These are phyloP conservation scores for Torulaspora pretoriensis DNA, from an alignment of 1,139 yeast genomes.

Conservation along the genomic window DNA sequence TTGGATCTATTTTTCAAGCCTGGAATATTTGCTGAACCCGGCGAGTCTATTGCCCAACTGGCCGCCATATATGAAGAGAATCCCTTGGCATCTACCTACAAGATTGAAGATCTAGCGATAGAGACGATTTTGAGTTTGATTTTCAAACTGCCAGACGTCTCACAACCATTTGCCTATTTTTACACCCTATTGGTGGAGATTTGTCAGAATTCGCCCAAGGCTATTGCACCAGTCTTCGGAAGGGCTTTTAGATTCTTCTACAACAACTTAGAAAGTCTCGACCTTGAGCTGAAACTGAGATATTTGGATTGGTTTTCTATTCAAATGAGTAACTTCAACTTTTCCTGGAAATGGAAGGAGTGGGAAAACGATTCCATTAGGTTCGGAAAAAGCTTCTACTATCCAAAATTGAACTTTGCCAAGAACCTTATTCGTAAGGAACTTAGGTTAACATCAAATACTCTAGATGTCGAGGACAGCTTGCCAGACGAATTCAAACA, in stretches of 20 bases:
- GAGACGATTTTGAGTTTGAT: constrained; percentile 78
- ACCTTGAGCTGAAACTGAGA: constrained; percentile 68
- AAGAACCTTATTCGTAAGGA: constrained; percentile 80
- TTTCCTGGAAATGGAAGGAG: constrained; percentile 98
- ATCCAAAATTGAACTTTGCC: constrained; percentile 73
- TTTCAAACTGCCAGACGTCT: constrained; percentile 65
- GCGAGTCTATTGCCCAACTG: constrained; percentile 74
- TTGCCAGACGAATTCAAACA: constrained; percentile 69
- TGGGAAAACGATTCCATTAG: constrained; percentile 64
- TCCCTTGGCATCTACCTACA: constrained; percentile 62
- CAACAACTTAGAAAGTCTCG: constrained; percentile 60
- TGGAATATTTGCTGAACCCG: constrained; percentile 75
- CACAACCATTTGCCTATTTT: constrained; percentile 71
- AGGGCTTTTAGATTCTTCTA: constrained; percentile 86
- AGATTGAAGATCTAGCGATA: constrained; percentile 84
- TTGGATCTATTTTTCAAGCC: constrained; percentile 70
- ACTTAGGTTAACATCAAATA: constrained; percentile 65
- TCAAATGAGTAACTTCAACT: constrained; percentile 89
- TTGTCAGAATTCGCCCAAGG: constrained; percentile 79
- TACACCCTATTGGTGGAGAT: constrained; percentile 85
- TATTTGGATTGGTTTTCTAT: constrained; percentile 90
- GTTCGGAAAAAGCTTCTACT: constrained; percentile 42
- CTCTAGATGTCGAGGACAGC: constrained; percentile 67
- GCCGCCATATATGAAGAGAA: constrained; percentile 40
- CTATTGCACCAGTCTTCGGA: constrained; percentile 93